Evolutionary conservation across 164 flowering plant genomes (phyloP), one percentile per base, ranked within the genome.

Genomic region (Aristolochia contorta): DNA sequence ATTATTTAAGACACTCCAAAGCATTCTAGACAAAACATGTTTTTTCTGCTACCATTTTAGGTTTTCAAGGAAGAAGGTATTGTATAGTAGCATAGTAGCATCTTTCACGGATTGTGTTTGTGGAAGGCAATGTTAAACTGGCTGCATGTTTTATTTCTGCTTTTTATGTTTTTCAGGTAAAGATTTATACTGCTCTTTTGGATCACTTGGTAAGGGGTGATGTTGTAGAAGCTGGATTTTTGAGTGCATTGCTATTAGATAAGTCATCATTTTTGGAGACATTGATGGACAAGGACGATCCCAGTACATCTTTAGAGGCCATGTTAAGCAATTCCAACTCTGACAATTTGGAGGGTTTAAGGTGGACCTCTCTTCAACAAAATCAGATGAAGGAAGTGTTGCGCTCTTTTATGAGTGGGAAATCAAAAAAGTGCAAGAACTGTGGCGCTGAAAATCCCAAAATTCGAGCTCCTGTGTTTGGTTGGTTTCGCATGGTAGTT

Each of bases 401-500:
- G 60, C 63, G 72, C 45, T 65, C 64, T 0, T 79, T 91, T 67
- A 47, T 86, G 68, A 27, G 30, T 2, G 30, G 30, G 30, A 27
- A 27, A 27, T 27, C 30, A 5, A 27, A 27, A 27, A 27, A 65
- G 47, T 93, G 99, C 64, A 49, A 61, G 23, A 74, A 73, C 23
- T 93, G 99, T 45, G 43, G 48, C 0, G 69, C 73, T 3, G 76
- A 66, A 51, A 78, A 69, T 70, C 93, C 97, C 30, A 58, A 14
- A 13, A 75, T 93, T 57, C 74, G 56, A 16, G 79, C 78, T 58
- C 97, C 96, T 53, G 81, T 75, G 50, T 84, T 79, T 76, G 96
- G 96, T 59, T 85, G 92, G 99, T 65, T 93, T 64, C 71, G 78
- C 64, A 65, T 62, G 97, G 99, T 93, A 86, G 57, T 61, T 27